phyloP scores from a whole-genome alignment of 495 filamentous ascomycete species.

The Penicillium pulvis region DNA sequence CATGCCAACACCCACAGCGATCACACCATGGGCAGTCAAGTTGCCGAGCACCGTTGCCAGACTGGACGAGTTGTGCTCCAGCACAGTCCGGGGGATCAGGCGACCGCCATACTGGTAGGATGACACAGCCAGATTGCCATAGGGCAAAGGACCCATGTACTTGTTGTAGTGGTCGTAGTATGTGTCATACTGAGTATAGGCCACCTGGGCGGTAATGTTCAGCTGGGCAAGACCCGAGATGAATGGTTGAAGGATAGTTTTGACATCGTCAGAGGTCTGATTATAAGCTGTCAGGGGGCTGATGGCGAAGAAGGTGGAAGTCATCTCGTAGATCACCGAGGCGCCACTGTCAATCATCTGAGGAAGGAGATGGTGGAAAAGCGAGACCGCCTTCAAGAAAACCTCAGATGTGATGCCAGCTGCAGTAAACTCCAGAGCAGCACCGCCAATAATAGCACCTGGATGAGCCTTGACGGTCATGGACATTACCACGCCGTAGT shows the following conservation, averaged over 20 bases:
- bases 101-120: slow-evolving; percentile 59
- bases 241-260: slow-evolving; percentile 36
- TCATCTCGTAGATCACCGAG: slow-evolving; percentile 51
- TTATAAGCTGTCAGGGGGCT: slow-evolving; percentile 43
- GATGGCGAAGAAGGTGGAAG: slow-evolving; percentile 46
- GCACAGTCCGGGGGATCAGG: slow-evolving; percentile 53
- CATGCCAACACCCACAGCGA: slow-evolving; percentile 48
- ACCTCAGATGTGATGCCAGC: slow-evolving; percentile 19
- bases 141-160: slow-evolving; percentile 40
- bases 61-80: slow-evolving; percentile 47
- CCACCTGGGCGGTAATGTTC: slow-evolving; percentile 28
- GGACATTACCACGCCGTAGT: not conserved
- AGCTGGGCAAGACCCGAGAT: slow-evolving; percentile 28
- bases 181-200: slow-evolving; percentile 35
- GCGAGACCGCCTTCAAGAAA: slow-evolving; percentile 46
- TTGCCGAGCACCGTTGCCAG: slow-evolving; percentile 40
- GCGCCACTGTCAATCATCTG: slow-evolving; percentile 53
- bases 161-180: slow-evolving; percentile 54
- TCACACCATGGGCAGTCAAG: slow-evolving; percentile 42
- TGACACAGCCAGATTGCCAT: slow-evolving; percentile 45
- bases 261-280: slow-evolving; percentile 30
- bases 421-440: not conserved
- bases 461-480: not conserved
- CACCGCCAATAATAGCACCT: not conserved
- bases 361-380: slow-evolving; percentile 49